Evolutionary conservation across 1,284 basidiomycete genomes (phyloP), one percentile per base, ranked within the genome.

Genomic region (Ceratobasidium theobromae): DNA sequence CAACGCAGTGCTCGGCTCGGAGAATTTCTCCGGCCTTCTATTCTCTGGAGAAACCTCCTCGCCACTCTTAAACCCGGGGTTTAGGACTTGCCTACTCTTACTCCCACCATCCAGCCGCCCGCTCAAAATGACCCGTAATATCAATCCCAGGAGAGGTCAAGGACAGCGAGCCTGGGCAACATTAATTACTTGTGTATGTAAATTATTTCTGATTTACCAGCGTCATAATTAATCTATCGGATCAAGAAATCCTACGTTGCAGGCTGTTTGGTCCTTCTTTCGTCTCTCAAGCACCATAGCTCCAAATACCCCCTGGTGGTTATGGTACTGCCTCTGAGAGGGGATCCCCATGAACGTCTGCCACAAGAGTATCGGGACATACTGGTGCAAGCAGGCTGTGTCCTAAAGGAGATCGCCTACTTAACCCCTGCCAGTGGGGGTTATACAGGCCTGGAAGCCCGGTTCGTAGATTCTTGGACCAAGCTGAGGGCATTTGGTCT

Each of bases 391-490:
- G 77, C 80, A 9, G 82, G 81, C 1, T 85, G 93, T 69, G 64
- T 68, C 2, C 80, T 86, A 25, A 76, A 81, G 66, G 82, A 89
- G 3, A 81, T 95, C 52, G 79, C 85, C 23, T 77, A 77, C 32
- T 78, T 96, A 33, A 41, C 46, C 46, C 43, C 72, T 78, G 9
- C 91, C 91, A 12, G 75, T 75, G 21, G 75, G 77, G n/a, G 82
- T 81, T 30, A 72, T 74, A 12, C 82, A 88, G 72, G 74, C 71
- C 77, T 82, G 66, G 89, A 90, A 71, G 76, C 75, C 41, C 81
- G 94, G 51, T 94, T 96, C 74, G 78, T 77, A 18, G 92, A 96
- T 74, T 92, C 93, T 3, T 96, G 94, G 94, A 90, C 90, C 1
- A 97, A 96, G 76, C 76, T 96, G 57, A 84, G 89, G 73, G 89